Base-by-base conservation (phyloP, 345 rosid species). In the Physaria fendleri region DNA sequence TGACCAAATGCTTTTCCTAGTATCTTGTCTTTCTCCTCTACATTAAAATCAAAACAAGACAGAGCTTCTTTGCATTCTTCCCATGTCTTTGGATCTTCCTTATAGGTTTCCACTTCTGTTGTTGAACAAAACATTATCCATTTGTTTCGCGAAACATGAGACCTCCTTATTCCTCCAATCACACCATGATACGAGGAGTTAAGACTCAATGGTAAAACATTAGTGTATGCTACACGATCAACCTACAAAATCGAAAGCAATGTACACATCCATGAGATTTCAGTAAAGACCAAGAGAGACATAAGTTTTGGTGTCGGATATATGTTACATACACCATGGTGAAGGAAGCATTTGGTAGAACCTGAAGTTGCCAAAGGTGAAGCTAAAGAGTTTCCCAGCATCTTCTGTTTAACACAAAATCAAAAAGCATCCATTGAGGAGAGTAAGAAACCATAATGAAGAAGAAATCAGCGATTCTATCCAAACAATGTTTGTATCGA, bases 1-100 rank as follows among this genome's bases (percentile, higher is more conserved):
- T 84, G 80, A 24, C 95, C 96, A 56, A 84, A 92, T 21, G 98
- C 90, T 76, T 88, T 92, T 21, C 81, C 87, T 2, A 88, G 95
- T 25, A 92, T 84, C 84, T 88, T 88, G 76, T 84, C 96, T 71
- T 79, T 74, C 72, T 88, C 98, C 46, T 82, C 84, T 1, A 22
- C 24, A 16, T 77, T 78, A 73, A 92, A 84, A 51, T 65, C 60
- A 32, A 88, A 86, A 38, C 73, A 77, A 12, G 86, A 78, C 20
- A 92, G 47, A 8, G 87, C 78, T 72, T 80, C 80, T 71, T 82
- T 77, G 71, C 95, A 79, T 68, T 85, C 79, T 84, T 88, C 87
- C 98, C 96, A 86, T 53, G 81, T 64, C 66, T 73, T 74, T 51
- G 62, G 74, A 45, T 84, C 90, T 65, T 77, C 83, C 34, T 76